phyloP scores from a whole-genome alignment of 192 early-diverging fungal species.

The Entrophospora sp. region DNA sequence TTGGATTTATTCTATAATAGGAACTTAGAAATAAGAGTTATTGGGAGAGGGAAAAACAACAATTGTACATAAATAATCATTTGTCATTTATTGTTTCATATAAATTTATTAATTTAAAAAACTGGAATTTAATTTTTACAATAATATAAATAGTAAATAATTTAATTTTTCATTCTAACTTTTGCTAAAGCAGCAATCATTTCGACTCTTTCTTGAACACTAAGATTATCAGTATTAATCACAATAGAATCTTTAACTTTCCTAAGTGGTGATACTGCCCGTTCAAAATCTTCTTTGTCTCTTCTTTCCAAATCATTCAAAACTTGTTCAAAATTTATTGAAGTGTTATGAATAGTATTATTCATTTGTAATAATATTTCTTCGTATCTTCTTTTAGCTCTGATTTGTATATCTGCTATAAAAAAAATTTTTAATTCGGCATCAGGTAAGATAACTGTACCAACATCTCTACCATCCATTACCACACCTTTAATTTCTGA shows the following conservation, averaged over 20 bases:
- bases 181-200: slow-evolving; percentile 38
- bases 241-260: slow-evolving; percentile 63
- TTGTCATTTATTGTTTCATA: too few species aligned
- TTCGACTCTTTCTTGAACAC: slow-evolving; percentile 59
- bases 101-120: too few species aligned
- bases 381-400: slow-evolving; percentile 59
- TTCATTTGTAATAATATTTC: slow-evolving; percentile 38
- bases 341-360: slow-evolving; percentile 17
- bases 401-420: slow-evolving; percentile 50
- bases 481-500: slow-evolving; percentile 50
- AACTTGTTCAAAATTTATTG: slow-evolving; percentile 14
- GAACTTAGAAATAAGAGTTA: too few species aligned
- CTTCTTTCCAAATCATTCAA: slow-evolving; percentile 49
- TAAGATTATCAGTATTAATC: slow-evolving; percentile 62
- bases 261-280: slow-evolving; percentile 57
- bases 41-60: too few species aligned
- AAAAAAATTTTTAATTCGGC: slow-evolving; percentile 75
- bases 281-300: slow-evolving; percentile 57
- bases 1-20: too few species aligned
- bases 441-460: slow-evolving; percentile 62
- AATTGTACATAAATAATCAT: too few species aligned
- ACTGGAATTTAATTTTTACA: too few species aligned
- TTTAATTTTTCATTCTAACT: background rate
- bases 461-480: slow-evolving; percentile 82
- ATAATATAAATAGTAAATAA: too few species aligned